Evolutionary conservation across 345 rosid genomes (phyloP).

Genomic region (Eucalyptus melliodora): DNA sequence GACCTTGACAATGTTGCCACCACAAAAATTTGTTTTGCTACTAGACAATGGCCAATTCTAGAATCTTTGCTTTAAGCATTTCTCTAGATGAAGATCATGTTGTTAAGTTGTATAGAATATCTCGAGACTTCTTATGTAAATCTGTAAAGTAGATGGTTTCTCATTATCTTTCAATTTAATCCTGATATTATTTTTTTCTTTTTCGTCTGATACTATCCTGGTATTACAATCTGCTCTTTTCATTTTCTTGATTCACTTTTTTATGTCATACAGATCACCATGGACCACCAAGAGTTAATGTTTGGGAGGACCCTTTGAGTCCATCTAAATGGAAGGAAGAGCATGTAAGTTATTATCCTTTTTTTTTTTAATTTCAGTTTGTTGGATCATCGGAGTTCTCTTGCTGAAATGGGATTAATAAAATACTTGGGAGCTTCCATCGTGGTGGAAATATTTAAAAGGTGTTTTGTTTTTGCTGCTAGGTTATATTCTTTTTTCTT

Average conservation of each 20-base stretch:
- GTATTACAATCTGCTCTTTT: background rate
- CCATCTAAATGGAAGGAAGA: slow-evolving; percentile 95
- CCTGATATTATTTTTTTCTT: background rate
- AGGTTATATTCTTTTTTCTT: background rate
- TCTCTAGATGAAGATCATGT: background rate
- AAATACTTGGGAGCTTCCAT: background rate
- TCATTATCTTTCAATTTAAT: background rate
- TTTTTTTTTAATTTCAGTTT: no score
- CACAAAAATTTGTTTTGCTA: background rate
- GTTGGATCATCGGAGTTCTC: background rate
- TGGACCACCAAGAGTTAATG: slow-evolving; percentile 66
- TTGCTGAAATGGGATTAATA: background rate
- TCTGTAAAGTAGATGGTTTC: background rate
- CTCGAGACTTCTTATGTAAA: background rate
- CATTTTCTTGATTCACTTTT: background rate
- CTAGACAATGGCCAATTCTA: background rate
- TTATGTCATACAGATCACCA: slow-evolving; percentile 54
- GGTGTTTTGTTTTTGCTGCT: background rate
- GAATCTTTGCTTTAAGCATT: background rate
- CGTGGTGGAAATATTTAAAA: background rate
- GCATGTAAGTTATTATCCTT: slow-evolving; percentile 40
- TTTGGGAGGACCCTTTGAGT: slow-evolving; percentile 79
- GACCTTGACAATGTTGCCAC: background rate
- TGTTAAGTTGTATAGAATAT: background rate
- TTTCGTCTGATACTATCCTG: background rate